Evolutionary conservation across 2,329 filamentous ascomycete genomes (phyloP), one percentile per base, ranked within the genome.

Genomic region (Orbilia quercus): DNA sequence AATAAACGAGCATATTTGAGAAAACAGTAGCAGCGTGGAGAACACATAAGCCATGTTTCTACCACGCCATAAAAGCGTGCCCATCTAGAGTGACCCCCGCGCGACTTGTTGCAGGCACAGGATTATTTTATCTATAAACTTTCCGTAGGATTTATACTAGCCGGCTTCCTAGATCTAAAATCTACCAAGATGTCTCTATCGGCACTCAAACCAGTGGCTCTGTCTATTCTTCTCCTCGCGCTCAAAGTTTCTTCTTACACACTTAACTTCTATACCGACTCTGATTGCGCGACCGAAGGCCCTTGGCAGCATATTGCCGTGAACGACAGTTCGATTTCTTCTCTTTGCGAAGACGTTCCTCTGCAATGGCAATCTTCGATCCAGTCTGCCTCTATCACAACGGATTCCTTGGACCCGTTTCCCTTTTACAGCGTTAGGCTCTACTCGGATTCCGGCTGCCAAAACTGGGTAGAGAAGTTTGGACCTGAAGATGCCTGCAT

Each of bases 341-440:
- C 36, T 9, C 47, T 45, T 5, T 64, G 59, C 16, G 59, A 64
- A n/a, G 23, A 18, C 2, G 36, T 64, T 6, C 59, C 59, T n/a
- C n/a, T 31, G 3, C 1, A 31, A 20, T 42, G n/a, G 16, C 45
- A 14, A 25, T 45, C 20, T 7, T 7, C 7, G 1, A 36, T 64
- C 25, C 12, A 34, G 22, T 64, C 59, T 1, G 59, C 59, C 7
- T 22, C 5, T 2, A 31, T 64, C 9, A 25, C 25, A 18, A 25
- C 36, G 2, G 48, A 64, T 2, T 22, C 47, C 4, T 45, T 25
- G 6, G 59, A 64, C 14, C 22, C 48, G 2, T 25, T 54, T n/a
- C 42, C 25, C 31, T 47, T n/a, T 5, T 54, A 54, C 40, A 69
- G 44, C 1, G 44, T 45, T 1, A 28, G 25, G 16, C 31, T 62